These are phyloP conservation scores for Saccharomyces pastorianus DNA, from an alignment of 1,139 yeast species.

Conservation along the genomic window DNA sequence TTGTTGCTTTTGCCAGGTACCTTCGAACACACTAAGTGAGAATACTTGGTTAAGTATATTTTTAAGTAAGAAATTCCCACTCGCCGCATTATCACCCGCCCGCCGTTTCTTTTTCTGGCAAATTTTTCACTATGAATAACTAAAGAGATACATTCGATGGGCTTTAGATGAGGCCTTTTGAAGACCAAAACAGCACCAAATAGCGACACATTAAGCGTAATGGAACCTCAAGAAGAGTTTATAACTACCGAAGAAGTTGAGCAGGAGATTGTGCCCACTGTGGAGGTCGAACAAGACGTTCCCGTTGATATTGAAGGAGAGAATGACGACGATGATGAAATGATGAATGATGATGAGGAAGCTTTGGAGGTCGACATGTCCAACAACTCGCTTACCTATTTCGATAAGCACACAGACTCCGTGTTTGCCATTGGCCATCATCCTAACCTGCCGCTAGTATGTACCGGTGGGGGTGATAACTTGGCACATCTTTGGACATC, in stretches of 20 bases:
- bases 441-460: constrained; percentile 72
- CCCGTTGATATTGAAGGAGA: constrained; percentile 32
- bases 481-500: constrained; percentile 87
- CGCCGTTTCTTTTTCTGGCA: background rate
- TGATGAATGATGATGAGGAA: constrained; percentile 32
- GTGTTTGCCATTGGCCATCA: constrained; percentile 71
- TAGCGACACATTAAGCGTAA: background rate
- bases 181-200: background rate
- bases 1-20: background rate
- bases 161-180: background rate
- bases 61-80: background rate
- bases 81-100: background rate
- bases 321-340: constrained; percentile 39
- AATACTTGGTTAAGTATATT: background rate
- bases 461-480: constrained; percentile 90
- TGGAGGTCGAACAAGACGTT: constrained; percentile 28
- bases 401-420: constrained; percentile 81
- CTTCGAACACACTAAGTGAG: background rate
- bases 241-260: constrained; percentile 52
- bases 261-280: constrained; percentile 45
- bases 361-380: constrained; percentile 62
- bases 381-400: constrained; percentile 82
- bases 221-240: constrained; percentile 41
- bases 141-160: background rate
- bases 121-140: background rate